Evolutionary conservation across 2,329 filamentous ascomycete genomes (phyloP).

Genomic region (Colletotrichum cuscutae): DNA sequence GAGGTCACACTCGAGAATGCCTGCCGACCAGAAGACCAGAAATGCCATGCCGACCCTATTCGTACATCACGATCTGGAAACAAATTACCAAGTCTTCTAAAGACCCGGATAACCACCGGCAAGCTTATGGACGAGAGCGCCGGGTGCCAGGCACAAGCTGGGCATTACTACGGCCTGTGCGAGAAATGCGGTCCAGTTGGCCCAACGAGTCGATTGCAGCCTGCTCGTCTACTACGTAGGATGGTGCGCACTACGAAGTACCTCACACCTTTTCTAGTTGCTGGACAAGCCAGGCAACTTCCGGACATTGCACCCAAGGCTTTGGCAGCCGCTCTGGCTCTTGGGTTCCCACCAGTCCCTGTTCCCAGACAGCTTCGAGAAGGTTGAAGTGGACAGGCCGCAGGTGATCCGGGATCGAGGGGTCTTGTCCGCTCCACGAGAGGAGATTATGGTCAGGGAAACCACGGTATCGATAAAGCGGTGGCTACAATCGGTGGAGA

Average conservation of each 20-base stretch:
- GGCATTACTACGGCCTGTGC: slow-evolving; percentile 8
- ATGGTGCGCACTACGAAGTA: background rate
- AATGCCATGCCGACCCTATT: background rate
- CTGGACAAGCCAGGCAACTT: slow-evolving; percentile 1
- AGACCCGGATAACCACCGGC: no score
- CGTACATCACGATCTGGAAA: background rate
- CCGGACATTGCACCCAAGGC: background rate
- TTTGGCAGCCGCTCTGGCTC: background rate
- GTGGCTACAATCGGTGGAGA: background rate
- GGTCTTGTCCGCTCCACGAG: slow-evolving; percentile 2
- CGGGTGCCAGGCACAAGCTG: background rate
- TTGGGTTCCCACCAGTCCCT: slow-evolving; percentile 12
- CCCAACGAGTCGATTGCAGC: background rate
- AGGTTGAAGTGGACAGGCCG: slow-evolving; percentile 21
- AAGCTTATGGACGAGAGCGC: background rate
- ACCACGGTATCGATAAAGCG: slow-evolving; percentile 15
- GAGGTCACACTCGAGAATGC: background rate
- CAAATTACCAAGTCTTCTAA: background rate
- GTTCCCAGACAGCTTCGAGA: slow-evolving; percentile 27
- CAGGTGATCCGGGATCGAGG: slow-evolving; percentile 12
- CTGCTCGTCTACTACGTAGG: background rate
- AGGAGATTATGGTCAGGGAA: slow-evolving; percentile 1
- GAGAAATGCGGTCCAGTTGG: slow-evolving; percentile 3
- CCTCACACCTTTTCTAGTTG: background rate
- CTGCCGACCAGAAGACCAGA: background rate